Percentiles rank a stretch among this genome's conserved stretches.
These are phyloP conservation scores for Heritiera fomes DNA, from an alignment of 345 rosid species.

Conservation along the genomic window DNA sequence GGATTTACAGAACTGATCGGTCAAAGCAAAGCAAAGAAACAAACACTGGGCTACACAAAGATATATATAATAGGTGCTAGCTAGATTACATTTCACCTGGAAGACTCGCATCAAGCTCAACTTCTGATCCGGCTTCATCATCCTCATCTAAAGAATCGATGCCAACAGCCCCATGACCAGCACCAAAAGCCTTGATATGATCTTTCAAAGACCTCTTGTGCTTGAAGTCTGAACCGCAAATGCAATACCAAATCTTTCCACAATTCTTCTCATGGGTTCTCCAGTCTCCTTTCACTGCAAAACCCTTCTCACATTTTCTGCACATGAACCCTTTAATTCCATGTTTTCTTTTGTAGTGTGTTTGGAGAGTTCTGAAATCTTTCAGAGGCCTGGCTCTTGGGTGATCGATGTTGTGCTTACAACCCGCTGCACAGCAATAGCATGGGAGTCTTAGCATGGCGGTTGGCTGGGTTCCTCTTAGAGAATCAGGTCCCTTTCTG, in stretches of 20 bases:
- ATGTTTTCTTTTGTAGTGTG: slow-evolving; percentile 84
- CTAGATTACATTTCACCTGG: slow-evolving; percentile 12
- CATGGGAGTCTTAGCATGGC: slow-evolving; percentile 78
- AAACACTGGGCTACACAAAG: not conserved
- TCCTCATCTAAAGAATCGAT: slow-evolving; percentile 48
- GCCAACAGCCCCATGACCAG: slow-evolving; percentile 59
- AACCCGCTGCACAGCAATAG: slow-evolving; percentile 66
- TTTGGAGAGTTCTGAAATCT: slow-evolving; percentile 84
- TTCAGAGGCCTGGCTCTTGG: slow-evolving; percentile 77
- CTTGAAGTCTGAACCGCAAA: slow-evolving; percentile 79
- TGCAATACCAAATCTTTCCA: slow-evolving; percentile 78
- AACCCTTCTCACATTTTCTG: slow-evolving; percentile 72
- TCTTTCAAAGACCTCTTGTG: slow-evolving; percentile 81
- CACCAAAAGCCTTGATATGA: slow-evolving; percentile 73
- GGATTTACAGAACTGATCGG: not conserved
- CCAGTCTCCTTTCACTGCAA: slow-evolving; percentile 82
- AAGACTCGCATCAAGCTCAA: slow-evolving; percentile 36
- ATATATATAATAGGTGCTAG: not conserved
- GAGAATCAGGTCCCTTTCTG: slow-evolving; percentile 79
- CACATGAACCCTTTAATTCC: slow-evolving; percentile 71
- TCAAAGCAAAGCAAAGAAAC: not conserved
- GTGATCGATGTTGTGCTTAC: slow-evolving; percentile 76
- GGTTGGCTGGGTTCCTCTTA: slow-evolving; percentile 75
- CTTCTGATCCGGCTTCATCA: slow-evolving; percentile 60
- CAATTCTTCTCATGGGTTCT: slow-evolving; percentile 90